These are phyloP conservation scores for Hyaloscypha hepaticicola DNA, from an alignment of 495 filamentous ascomycete genomes.

Conservation along the genomic window DNA sequence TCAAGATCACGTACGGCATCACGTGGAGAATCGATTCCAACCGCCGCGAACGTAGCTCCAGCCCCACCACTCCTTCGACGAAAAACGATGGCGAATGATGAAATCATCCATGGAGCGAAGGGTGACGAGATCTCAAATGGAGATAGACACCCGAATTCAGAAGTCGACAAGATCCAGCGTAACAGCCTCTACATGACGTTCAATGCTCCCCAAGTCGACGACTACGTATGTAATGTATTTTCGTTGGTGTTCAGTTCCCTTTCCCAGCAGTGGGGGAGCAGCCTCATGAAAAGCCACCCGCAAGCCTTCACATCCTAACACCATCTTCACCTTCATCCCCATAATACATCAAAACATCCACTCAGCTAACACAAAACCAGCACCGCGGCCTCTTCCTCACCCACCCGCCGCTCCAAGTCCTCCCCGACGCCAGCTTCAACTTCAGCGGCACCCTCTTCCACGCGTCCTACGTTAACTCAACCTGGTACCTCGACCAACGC, in stretches of 20 bases:
- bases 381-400: conserved; percentile 30
- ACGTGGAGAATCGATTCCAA: background rate
- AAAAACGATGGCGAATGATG: background rate
- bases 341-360: background rate
- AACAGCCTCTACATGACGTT: conserved; percentile 30
- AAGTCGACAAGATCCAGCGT: conserved; percentile 18
- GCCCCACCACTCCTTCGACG: background rate
- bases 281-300: background rate
- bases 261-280: background rate
- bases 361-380: conserved; percentile 3
- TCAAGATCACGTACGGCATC: background rate
- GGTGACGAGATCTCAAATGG: background rate
- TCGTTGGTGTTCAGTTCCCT: conserved; percentile 1
- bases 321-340: background rate
- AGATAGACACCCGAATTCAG: background rate
- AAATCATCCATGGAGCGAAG: background rate
- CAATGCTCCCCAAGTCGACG: conserved; percentile 29
- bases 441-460: conserved; percentile 25
- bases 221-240: conserved; percentile 22
- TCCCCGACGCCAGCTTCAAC: background rate
- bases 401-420: conserved; percentile 1
- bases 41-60: background rate
- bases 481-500: conserved; percentile 23
- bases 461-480: conserved; percentile 17
- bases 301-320: background rate